Percentiles rank a stretch among this genome's conserved stretches.
Evolutionary conservation across 371 early-diverging fungal species (phyloP).

Genomic region (Mortierella sp.): DNA sequence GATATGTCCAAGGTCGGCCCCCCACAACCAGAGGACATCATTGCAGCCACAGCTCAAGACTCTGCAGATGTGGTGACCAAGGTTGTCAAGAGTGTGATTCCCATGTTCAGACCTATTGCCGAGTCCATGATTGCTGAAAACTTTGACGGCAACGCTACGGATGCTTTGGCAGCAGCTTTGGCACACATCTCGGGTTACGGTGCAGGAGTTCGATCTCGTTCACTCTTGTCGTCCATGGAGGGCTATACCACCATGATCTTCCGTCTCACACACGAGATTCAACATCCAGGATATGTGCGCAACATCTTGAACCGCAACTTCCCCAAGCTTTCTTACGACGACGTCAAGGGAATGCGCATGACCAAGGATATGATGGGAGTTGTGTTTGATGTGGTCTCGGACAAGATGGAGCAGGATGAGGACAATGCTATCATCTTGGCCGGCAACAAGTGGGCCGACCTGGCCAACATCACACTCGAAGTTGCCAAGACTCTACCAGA

Average conservation of each 20-base stretch:
- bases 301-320: conserved; percentile 76
- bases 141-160: conserved; percentile 65
- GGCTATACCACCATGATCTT: conserved; percentile 83
- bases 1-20: conserved; percentile 82
- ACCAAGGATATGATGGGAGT: conserved; percentile 83
- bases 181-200: conserved; percentile 89
- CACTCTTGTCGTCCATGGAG: conserved; percentile 83
- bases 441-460: conserved; percentile 72
- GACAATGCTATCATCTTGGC: conserved; percentile 55
- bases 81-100: conserved; percentile 78
- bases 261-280: conserved; percentile 68
- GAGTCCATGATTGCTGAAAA: conserved; percentile 68
- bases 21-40: conserved; percentile 90
- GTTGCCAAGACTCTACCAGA: conserved; percentile 82
- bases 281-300: conserved; percentile 84
- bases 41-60: conserved; percentile 80
- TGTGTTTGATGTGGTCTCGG: conserved; percentile 80
- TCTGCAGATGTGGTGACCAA: conserved; percentile 74
- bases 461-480: conserved; percentile 67
- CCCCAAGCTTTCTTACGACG: conserved; percentile 75
- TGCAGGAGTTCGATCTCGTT: conserved; percentile 81
- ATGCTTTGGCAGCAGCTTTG: conserved; percentile 84
- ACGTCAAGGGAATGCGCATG: conserved; percentile 82
- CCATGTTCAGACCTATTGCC: conserved; percentile 81
- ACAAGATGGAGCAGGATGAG: conserved; percentile 70